Evolutionary conservation across 495 filamentous ascomycete genomes (phyloP), one percentile per base, ranked within the genome.

Genomic region (Neurospora discreta): DNA sequence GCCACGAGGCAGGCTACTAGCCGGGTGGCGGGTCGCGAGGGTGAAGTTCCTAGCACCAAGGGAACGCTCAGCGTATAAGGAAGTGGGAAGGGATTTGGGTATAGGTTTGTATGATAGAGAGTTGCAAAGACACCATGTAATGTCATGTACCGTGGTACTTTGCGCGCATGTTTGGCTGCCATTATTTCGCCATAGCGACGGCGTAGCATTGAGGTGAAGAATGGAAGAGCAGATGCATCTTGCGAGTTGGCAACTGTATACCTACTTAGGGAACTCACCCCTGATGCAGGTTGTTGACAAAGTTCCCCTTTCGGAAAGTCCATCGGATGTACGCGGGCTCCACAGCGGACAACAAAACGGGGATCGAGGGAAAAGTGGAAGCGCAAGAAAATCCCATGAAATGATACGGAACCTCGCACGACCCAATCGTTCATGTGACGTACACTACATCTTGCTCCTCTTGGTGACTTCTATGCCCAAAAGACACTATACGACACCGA

Each of bases 41-140:
- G 93, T 0, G 95, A 99, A 87, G 88, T 98, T 39, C 91, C 93
- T 39, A 97, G 94, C 81, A 98, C 94, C 16, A 98, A 98, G 86
- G 94, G 94, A 16, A 94, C 95, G 23, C 79, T 90, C 78, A 85
- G 80, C 71, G 84, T 85, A 42, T 87, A 74, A 71, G 65, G 13
- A 11, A 1, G 65, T 16, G 2, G 10, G 26, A 16, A 30, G 20
- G 43, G 43, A 39, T 26, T 65, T 33, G 26, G 15, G 44, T 26
- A 38, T 71, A 33, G 69, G 30, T 70, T 39, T 43, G 40, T 44
- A 20, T 41, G 26, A n/a, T 16, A 44, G 15, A 43, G 33, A 71
- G 13, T 69, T 36, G 58, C 40, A 70, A 30, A 40, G 42, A 26
- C 65, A 73, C 70, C 30, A 72, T 23, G 26, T 71, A 44, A 65